Base-by-base conservation (phyloP, 2,329 filamentous ascomycete species). In the Ceratocystis colombiana region DNA sequence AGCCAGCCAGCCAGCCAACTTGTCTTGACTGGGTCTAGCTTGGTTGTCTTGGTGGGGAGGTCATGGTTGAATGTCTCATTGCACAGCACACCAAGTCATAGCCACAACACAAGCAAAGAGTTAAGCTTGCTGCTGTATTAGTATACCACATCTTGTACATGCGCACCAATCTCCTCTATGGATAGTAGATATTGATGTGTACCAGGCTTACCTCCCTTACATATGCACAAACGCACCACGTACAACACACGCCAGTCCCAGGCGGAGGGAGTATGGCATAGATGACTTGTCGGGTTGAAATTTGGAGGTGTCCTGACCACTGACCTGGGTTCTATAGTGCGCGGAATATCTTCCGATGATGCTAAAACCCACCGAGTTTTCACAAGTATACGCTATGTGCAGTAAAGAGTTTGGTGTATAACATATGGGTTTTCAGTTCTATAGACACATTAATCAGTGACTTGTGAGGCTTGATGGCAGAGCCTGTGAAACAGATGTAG, bases 261-360 rank as follows among this genome's bases (percentile, higher is more conserved):
- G 25, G 30, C 22, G 53, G 30, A 57, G 22, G 30, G 25, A 17
- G 53, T 2, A 57, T 57, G 4, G 22, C 53, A 57, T 30, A n/a
- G 25, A 41, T 28, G 22, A 57, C 53, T 57, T 57, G 25, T 28
- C 22, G 53, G 12, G 5, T 28, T 57, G 30, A 57, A 30, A 22
- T 22, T 22, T 22, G 46, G 10, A 50, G n/a, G 22, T 15, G 15
- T 28, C 25, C 53, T n/a, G 22, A 22, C 22, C 22, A 22, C 30
- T 57, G 25, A 17, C 20, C 53, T 57, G 53, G 53, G 53, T 57
- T 28, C 10, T 30, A 57, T 28, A 30, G 12, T 28, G 20, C 2
- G 53, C 53, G 53, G 53, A 57, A 57, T 57, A 57, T 57, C 53
- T 57, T 57, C 53, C 53, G 53, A 6, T 1, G 25, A 28, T 28